These are phyloP conservation scores for Medicago truncatula DNA, from an alignment of 306 rosid genomes.

Conservation along the genomic window DNA sequence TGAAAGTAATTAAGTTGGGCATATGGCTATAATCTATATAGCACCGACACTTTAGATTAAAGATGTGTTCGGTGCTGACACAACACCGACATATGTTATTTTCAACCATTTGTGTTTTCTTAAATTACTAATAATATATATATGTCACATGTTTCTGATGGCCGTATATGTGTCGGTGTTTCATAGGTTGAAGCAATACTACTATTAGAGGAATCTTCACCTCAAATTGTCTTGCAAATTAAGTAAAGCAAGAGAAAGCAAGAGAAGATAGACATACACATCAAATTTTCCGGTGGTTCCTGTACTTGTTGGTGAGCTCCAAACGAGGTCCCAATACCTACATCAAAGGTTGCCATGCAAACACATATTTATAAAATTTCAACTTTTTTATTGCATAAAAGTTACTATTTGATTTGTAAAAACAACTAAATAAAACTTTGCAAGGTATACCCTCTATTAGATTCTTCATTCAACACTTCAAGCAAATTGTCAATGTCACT, in stretches of 20 bases:
- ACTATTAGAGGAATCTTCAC: background rate
- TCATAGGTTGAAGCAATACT: background rate
- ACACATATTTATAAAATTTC: background rate
- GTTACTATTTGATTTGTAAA: conserved; percentile 5
- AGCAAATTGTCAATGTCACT: conserved; percentile 79
- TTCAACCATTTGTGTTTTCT: background rate
- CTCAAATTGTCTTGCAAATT: conserved; percentile 19
- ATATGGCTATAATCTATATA: background rate
- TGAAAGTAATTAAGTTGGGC: conserved; percentile 2
- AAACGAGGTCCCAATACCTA: conserved; percentile 96
- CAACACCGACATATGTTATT: background rate
- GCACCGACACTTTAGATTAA: background rate
- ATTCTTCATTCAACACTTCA: conserved; percentile 78
- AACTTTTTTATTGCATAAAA: background rate
- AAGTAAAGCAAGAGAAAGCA: background rate
- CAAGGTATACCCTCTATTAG: conserved; percentile 52
- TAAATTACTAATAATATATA: background rate
- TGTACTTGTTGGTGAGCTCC: conserved; percentile 58
- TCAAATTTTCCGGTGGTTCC: conserved; percentile 73
- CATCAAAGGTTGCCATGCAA: conserved; percentile 14
- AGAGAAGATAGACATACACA: conserved; percentile 56
- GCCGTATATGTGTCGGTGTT: background rate
- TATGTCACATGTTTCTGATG: background rate
- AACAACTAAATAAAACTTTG: background rate
- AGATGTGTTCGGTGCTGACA: background rate